These are phyloP conservation scores for Gymnopus androsaceus DNA, from an alignment of 1,284 basidiomycete species.

Conservation along the genomic window DNA sequence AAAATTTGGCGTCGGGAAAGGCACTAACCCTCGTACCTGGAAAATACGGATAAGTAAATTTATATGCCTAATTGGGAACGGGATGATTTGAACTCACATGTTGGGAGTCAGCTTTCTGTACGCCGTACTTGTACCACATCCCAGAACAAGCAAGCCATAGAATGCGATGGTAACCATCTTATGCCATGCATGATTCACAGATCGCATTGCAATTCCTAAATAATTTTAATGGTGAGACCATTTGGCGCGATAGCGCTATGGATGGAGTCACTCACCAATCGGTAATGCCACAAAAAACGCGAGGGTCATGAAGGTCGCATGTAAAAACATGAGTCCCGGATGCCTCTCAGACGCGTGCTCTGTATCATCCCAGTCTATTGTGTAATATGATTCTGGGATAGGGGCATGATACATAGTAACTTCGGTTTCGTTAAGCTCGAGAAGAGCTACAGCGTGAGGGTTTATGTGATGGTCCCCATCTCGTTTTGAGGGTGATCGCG, in stretches of 20 bases:
- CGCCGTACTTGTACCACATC: slow-evolving; percentile 61
- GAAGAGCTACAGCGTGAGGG: slow-evolving; percentile 50
- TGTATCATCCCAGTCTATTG: slow-evolving; percentile 66
- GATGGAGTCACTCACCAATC: slow-evolving; percentile 57
- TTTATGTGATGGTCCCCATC: slow-evolving; percentile 44
- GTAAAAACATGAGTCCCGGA: slow-evolving; percentile 66
- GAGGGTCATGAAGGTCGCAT: slow-evolving; percentile 66
- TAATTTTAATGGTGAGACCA: neutral
- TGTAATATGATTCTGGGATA: slow-evolving; percentile 78
- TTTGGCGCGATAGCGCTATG: slow-evolving; percentile 4
- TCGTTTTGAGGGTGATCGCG: slow-evolving; percentile 18
- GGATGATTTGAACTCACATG: slow-evolving; percentile 72
- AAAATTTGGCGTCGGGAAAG: neutral
- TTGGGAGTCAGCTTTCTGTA: slow-evolving; percentile 78
- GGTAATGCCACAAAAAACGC: slow-evolving; percentile 81
- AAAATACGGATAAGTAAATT: slow-evolving; percentile 21
- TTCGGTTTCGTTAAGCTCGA: slow-evolving; percentile 73
- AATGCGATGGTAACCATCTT: slow-evolving; percentile 58
- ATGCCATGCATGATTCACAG: slow-evolving; percentile 67
- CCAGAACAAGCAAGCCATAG: slow-evolving; percentile 56
- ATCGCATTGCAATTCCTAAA: slow-evolving; percentile 73
- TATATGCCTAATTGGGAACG: slow-evolving; percentile 13
- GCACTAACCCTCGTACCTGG: slow-evolving; percentile 67
- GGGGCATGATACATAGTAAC: slow-evolving; percentile 62
- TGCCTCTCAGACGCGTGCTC: slow-evolving; percentile 48